These are phyloP conservation scores for Theobroma grandiflorum DNA, from an alignment of 441 rosid genomes.

Conservation along the genomic window DNA sequence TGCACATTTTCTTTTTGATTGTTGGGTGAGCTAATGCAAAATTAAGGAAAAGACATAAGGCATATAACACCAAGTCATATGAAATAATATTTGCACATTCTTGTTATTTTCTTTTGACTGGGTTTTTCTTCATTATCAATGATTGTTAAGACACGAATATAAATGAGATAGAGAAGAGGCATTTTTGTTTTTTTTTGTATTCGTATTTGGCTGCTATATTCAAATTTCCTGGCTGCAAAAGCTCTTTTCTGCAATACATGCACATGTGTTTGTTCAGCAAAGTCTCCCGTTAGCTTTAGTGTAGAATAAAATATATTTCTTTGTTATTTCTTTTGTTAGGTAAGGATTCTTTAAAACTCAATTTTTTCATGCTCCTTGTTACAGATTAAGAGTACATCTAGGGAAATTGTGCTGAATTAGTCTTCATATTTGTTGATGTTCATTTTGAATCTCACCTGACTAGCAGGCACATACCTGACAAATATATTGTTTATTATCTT, in stretches of 20 bases:
- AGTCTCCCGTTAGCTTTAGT: background rate
- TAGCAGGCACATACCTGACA: background rate
- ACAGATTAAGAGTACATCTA: background rate
- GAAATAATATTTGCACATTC: background rate
- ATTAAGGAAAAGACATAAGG: background rate
- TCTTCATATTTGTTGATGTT: background rate
- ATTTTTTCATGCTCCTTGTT: background rate
- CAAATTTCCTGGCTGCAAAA: background rate
- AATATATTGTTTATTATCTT: background rate
- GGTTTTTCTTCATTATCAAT: background rate
- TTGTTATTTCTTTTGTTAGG: background rate
- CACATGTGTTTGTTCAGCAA: background rate
- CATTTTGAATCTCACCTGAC: background rate
- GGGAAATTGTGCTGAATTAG: background rate
- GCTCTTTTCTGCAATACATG: background rate
- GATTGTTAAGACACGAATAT: background rate
- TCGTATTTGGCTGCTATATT: slow-evolving; percentile 2
- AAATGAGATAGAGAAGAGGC: background rate
- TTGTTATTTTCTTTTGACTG: background rate
- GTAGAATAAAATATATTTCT: background rate
- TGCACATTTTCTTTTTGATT: background rate
- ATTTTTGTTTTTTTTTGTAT: background rate
- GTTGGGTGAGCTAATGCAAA: background rate
- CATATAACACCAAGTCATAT: background rate
- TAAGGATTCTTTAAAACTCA: background rate